Conservation (phyloP, 179 eudicot species). For the Drosera spatulata region DNA sequence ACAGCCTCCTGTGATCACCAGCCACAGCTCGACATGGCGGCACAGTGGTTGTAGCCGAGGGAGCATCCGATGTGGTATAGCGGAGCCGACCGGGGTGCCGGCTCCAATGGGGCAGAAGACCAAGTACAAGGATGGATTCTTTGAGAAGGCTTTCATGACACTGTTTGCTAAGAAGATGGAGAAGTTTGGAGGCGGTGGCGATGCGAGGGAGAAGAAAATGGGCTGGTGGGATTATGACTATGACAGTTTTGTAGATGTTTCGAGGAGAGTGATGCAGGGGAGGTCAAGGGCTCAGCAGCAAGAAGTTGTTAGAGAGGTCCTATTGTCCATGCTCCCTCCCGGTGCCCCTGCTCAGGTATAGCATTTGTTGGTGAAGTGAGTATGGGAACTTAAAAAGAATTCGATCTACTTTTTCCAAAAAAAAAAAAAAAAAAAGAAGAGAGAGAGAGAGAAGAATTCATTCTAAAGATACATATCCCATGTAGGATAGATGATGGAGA, state of each 20-base stretch:
- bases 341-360: slow-evolving; percentile 90
- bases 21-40: slow-evolving; percentile 2
- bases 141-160: slow-evolving; percentile 73
- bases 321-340: slow-evolving; percentile 91
- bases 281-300: slow-evolving; percentile 74
- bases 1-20: slow-evolving; percentile 22
- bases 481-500: no score
- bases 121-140: slow-evolving; percentile 71
- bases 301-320: slow-evolving; percentile 78
- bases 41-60: neutral
- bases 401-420: no score
- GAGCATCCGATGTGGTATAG: slow-evolving; percentile 41
- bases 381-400: no score
- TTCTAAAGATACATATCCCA: no score
- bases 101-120: slow-evolving; percentile 89
- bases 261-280: slow-evolving; percentile 75
- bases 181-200: slow-evolving; percentile 30
- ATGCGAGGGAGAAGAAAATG: slow-evolving; percentile 12
- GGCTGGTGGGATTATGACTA: slow-evolving; percentile 65
- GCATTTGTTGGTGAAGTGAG: no score
- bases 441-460: no score
- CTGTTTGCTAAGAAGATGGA: slow-evolving; percentile 87
- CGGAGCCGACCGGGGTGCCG: slow-evolving; percentile 69
- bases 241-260: slow-evolving; percentile 81
- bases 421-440: no score